Conservation (phyloP, 2,329 filamentous ascomycete species). For the Monilinia fructigena region DNA sequence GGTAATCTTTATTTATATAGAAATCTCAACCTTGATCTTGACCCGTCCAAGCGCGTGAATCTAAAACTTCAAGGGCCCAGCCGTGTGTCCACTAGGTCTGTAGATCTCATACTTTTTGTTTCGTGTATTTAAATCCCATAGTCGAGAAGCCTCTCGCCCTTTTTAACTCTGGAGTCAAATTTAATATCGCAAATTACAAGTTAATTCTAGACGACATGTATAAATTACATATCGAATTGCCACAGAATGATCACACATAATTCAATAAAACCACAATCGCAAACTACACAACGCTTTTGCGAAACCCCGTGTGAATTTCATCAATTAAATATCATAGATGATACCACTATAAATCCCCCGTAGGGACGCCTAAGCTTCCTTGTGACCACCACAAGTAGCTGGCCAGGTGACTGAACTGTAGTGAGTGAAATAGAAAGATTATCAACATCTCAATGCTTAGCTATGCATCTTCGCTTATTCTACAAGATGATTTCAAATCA, state of each 20-base stretch:
- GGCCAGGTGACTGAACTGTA: constrained; percentile 8
- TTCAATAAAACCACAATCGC: not conserved
- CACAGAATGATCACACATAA: not conserved
- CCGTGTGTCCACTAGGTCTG: not conserved
- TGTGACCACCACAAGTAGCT: constrained; percentile 7
- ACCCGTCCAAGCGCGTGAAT: not conserved
- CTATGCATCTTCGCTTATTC: constrained; percentile 35
- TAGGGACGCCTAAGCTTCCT: constrained; percentile 10
- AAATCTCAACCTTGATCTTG: not conserved
- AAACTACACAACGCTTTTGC: not conserved
- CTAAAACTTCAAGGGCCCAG: not conserved
- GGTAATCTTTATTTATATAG: too few relatives aligned
- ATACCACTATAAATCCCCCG: constrained; percentile 8
- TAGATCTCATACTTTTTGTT: constrained; percentile 4
- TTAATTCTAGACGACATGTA: not conserved
- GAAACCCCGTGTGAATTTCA: not conserved
- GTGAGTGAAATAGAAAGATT: constrained; percentile 24
- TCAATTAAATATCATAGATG: constrained; percentile 23
- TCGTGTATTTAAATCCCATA: not conserved
- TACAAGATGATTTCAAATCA: constrained; percentile 34
- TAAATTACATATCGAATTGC: not conserved
- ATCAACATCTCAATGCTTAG: constrained; percentile 34
- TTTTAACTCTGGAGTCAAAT: not conserved
- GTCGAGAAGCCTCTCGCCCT: not conserved
- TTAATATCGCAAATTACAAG: not conserved